Evolutionary conservation across 2,329 filamentous ascomycete genomes (phyloP).

Genomic region (Phialophora verrucosa): DNA sequence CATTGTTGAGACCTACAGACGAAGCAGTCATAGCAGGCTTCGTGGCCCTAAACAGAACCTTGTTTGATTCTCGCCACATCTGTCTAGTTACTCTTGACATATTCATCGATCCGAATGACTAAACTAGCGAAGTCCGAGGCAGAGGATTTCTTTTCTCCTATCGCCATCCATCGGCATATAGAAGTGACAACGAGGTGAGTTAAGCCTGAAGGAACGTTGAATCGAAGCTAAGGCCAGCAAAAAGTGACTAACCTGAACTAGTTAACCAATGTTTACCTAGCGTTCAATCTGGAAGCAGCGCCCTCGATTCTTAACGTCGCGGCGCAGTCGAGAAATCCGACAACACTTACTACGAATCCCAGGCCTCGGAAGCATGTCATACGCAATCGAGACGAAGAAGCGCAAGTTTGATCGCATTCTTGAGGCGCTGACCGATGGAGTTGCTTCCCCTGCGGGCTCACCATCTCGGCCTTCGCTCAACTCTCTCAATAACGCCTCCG

Average conservation of each 20-base stretch:
- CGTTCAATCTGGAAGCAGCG: conserved; percentile 6
- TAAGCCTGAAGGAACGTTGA: not conserved
- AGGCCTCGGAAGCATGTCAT: conserved; percentile 38
- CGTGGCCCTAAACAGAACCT: not conserved
- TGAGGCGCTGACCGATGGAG: conserved; percentile 46
- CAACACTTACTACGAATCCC: no score
- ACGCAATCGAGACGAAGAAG: conserved; percentile 54
- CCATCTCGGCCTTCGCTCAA: conserved; percentile 31
- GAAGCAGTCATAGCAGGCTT: not conserved
- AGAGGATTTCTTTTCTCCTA: not conserved
- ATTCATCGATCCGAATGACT: not conserved
- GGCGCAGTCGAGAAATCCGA: not conserved
- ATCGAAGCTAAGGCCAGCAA: not conserved
- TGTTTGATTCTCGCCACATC: not conserved
- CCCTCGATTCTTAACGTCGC: not conserved
- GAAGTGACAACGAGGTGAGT: not conserved
- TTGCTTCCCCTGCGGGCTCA: conserved; percentile 1
- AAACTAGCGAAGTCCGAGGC: not conserved
- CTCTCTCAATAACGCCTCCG: conserved; percentile 30
- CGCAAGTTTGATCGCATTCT: conserved; percentile 55
- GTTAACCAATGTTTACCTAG: conserved; percentile 13
- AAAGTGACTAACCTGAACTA: not conserved
- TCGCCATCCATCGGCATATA: not conserved
- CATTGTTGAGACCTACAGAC: not conserved
- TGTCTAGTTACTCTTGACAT: not conserved